A percentile compares a stretch with the other conserved stretches of the same genome.
phyloP scores from a whole-genome alignment of 106 monocot genomes.

The Dendrobium catenatum region DNA sequence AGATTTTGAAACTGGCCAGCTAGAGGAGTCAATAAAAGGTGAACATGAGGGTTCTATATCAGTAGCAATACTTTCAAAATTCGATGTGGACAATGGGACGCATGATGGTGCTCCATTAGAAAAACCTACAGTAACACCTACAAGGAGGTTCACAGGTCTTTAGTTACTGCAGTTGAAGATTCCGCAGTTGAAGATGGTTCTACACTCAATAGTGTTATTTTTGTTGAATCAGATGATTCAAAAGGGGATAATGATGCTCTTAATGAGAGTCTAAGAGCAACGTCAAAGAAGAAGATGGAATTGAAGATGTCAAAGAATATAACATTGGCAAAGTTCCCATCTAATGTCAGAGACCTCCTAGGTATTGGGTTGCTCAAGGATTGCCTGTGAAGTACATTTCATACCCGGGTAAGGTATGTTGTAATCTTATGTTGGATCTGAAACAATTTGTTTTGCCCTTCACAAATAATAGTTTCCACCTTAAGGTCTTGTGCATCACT shows the following conservation, averaged over 20 bases:
- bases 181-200: conserved; percentile 4
- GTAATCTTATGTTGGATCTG: no score
- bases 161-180: conserved; percentile 17
- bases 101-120: background rate
- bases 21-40: background rate
- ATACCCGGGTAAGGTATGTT: no score
- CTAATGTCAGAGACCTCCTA: no score
- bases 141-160: conserved; percentile 34
- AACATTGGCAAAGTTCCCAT: no score
- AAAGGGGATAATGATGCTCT: conserved; percentile 10
- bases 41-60: conserved; percentile 1
- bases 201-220: conserved; percentile 2
- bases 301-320: no score
- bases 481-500: background rate
- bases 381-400: no score
- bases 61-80: background rate
- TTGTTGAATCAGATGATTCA: conserved; percentile 14
- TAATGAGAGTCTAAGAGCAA: no score
- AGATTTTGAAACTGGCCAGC: background rate
- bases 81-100: background rate
- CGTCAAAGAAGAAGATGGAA: no score
- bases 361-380: no score
- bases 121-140: background rate
- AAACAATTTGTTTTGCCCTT: background rate
- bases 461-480: background rate